Evolutionary conservation across 179 eudicot species (phyloP).

Genomic region (Carnegiea gigantea): DNA sequence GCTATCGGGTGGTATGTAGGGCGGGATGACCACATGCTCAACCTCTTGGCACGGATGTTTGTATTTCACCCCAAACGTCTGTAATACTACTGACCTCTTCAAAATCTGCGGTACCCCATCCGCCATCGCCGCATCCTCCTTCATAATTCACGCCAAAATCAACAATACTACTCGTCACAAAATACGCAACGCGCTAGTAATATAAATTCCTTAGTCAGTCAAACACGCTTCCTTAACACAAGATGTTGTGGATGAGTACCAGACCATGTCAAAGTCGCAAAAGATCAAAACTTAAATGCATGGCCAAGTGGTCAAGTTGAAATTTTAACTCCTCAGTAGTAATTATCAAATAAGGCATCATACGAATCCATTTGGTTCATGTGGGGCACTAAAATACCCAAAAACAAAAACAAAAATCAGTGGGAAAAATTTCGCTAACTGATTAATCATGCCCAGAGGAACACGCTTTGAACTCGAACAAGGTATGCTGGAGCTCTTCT

Average conservation of each 20-base stretch:
- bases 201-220: not conserved
- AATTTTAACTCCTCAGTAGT: not conserved
- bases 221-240: not conserved
- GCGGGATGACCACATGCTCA: slow-evolving; percentile 63
- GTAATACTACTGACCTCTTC: slow-evolving; percentile 53
- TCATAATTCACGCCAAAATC: slow-evolving; percentile 5
- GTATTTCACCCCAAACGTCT: slow-evolving; percentile 64
- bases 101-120: slow-evolving; percentile 59
- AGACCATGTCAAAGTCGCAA: not conserved
- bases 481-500: not conserved
- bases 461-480: not conserved
- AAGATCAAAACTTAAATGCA: not conserved
- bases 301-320: not conserved
- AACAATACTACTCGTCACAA: not conserved
- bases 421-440: too few species aligned
- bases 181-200: not conserved
- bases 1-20: slow-evolving; percentile 51
- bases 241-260: not conserved
- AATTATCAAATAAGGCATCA: not conserved
- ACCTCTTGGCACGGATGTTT: slow-evolving; percentile 75
- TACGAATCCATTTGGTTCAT: not conserved
- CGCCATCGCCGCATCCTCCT: slow-evolving; percentile 65
- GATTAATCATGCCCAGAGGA: too few species aligned
- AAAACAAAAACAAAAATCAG: too few species aligned
- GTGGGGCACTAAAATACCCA: not conserved